Evolutionary conservation across 2,329 filamentous ascomycete genomes (phyloP).

Genomic region (Pezicula rhizophila): DNA sequence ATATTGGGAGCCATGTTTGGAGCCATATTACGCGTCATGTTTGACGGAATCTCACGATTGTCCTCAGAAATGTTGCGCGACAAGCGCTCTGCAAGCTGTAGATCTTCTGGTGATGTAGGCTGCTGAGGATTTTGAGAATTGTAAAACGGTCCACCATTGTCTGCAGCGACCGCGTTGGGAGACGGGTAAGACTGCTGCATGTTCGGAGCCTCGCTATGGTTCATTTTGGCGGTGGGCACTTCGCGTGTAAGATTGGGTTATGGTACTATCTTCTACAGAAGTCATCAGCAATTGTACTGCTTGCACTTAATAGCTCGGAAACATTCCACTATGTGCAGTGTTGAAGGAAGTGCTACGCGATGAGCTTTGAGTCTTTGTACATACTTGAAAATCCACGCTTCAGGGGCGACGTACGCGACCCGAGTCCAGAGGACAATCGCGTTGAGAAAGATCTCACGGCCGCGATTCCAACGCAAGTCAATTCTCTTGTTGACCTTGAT

Average conservation of each 20-base stretch:
- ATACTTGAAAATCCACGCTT: slow-evolving; percentile 10
- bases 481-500: background rate
- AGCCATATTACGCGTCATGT: slow-evolving; percentile 24
- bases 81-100: slow-evolving; percentile 38
- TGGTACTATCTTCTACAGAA: background rate
- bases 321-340: slow-evolving; percentile 3
- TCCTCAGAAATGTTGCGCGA: slow-evolving; percentile 25
- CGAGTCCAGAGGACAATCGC: background rate
- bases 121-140: slow-evolving; percentile 18
- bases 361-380: slow-evolving; percentile 20
- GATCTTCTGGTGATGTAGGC: slow-evolving; percentile 34
- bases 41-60: slow-evolving; percentile 31
- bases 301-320: slow-evolving; percentile 10
- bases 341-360: slow-evolving; percentile 8
- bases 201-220: slow-evolving; percentile 18
- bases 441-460: background rate
- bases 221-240: slow-evolving; percentile 14
- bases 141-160: slow-evolving; percentile 24
- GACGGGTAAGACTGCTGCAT: slow-evolving; percentile 26
- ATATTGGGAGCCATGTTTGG: background rate
- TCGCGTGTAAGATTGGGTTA: slow-evolving; percentile 6
- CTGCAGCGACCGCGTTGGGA: slow-evolving; percentile 21
- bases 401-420: slow-evolving; percentile 11
- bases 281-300: slow-evolving; percentile 19
- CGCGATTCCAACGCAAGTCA: too few species aligned